Base-by-base conservation (phyloP, 768 basidiomycete species). In the Calocybe cyanea region DNA sequence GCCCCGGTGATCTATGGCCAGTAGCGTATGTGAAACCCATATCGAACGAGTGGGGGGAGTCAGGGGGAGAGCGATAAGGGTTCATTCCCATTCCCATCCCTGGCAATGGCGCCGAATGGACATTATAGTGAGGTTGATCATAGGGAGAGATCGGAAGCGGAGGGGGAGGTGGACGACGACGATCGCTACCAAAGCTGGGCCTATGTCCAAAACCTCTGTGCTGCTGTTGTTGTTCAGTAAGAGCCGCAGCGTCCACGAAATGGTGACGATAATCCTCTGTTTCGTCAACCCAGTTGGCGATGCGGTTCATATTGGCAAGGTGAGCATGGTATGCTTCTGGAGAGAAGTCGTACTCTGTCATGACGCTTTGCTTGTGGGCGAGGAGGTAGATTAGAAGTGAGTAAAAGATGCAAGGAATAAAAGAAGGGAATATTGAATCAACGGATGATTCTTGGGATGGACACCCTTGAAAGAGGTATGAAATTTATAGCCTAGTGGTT, bases 331-430 rank as follows among this genome's bases (percentile, higher is more conserved):
- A 51, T 2, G 57, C 55, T 38, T 58, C 55, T 19, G 55, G 57
- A 38, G 57, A 56, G 43, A 52, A 58, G 43, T 56, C 57, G 38
- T 56, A 58, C 47, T 58, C 57, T n/a, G 57, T 58, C 57, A 58
- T 58, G 25, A 28, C 25, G 25, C 11, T n/a, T n/a, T 31, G 34
- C 43, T 41, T 35, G 33, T 35, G 31, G 2, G 42, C 13, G 32
- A 21, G 21, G 33, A 40, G 24, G 35, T 2, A 43, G 48, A 5
- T 23, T n/a, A 30, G 38, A 35, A 25, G 39, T 33, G 4, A 33
- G 32, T 45, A 20, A 19, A 15, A 18, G 32, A 18, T 30, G 10
- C 30, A 17, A 13, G 13, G 35, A 25, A 7, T 41, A 33, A 18
- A 17, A 13, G 14, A 15, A 30, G 38, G n/a, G 25, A 20, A 38